phyloP scores from a whole-genome alignment of 805 yeast species.

The Groenewaldozyma tartarivorans region DNA sequence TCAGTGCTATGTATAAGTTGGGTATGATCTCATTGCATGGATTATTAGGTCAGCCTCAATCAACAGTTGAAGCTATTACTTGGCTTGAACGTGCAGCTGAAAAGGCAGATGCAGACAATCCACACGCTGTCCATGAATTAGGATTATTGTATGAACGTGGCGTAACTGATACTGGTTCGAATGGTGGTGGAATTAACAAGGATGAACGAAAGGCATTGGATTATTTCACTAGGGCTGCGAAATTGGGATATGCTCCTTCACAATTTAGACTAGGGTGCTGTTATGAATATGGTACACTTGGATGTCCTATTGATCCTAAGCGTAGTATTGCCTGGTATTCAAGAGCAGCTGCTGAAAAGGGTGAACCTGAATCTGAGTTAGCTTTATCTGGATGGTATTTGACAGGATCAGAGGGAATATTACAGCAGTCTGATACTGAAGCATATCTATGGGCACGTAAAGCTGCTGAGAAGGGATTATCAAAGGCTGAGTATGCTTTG shows the following conservation, averaged over 20 bases:
- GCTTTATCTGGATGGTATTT: constrained; percentile 75
- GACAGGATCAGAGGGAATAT: constrained; percentile 55
- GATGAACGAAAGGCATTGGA: constrained; percentile 36
- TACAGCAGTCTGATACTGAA: constrained; percentile 52
- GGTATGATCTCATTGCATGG: constrained; percentile 57
- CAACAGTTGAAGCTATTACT: constrained; percentile 35
- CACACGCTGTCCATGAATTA: constrained; percentile 50
- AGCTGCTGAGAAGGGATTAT: constrained; percentile 56
- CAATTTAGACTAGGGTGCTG: constrained; percentile 64
- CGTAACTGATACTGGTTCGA: constrained; percentile 22
- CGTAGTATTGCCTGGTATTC: constrained; percentile 68
- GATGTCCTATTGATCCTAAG: constrained; percentile 42
- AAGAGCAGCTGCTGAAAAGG: constrained; percentile 47
- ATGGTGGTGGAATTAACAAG: constrained; percentile 16
- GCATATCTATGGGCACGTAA: constrained; percentile 71
- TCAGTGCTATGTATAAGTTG: constrained; percentile 62
- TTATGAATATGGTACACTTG: constrained; percentile 59
- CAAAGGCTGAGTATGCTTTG: constrained; percentile 62
- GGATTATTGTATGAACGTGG: constrained; percentile 44
- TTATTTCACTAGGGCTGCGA: constrained; percentile 51
- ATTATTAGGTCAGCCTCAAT: constrained; percentile 30
- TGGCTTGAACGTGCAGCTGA: constrained; percentile 46
- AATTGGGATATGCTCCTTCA: constrained; percentile 51
- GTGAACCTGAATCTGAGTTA: constrained; percentile 59
- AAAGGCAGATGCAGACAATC: constrained; percentile 34